Percentiles rank a stretch among this genome's conserved stretches.
Evolutionary conservation across 1,284 basidiomycete genomes (phyloP).

Genomic region (Irpex sp.): DNA sequence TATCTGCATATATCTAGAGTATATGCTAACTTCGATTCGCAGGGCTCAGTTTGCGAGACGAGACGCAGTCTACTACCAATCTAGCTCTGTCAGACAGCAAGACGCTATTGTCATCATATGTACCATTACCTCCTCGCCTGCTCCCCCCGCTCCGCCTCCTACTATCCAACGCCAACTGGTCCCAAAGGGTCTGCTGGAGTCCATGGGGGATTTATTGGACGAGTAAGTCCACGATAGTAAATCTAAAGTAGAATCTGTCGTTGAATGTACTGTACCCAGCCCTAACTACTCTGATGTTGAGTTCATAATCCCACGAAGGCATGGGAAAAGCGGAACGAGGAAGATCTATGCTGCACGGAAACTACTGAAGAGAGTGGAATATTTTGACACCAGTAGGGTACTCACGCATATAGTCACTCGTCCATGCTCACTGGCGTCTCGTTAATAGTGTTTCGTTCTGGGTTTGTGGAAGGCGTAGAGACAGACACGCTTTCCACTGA

Average conservation of each 20-base stretch:
- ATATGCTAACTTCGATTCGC: conserved; percentile 69
- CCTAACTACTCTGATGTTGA: conserved; percentile 78
- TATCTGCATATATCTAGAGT: conserved; percentile 35
- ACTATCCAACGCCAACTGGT: conserved; percentile 46
- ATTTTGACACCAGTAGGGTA: conserved; percentile 61
- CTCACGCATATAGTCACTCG: neutral
- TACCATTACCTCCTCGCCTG: conserved; percentile 67
- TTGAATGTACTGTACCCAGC: conserved; percentile 9
- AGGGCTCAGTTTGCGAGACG: conserved; percentile 80
- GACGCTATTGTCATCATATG: conserved; percentile 77
- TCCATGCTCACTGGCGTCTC: neutral
- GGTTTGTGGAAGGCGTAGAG: conserved; percentile 49
- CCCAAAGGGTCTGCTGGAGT: conserved; percentile 58
- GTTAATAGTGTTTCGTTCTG: conserved; percentile 59
- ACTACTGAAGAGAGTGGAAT: conserved; percentile 67
- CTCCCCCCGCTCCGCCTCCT: conserved; percentile 43
- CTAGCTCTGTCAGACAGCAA: conserved; percentile 46
- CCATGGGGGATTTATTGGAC: conserved; percentile 70
- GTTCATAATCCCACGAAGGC: conserved; percentile 57
- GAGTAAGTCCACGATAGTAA: conserved; percentile 31
- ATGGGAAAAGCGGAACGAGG: conserved; percentile 32
- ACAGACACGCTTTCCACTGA: conserved; percentile 20
- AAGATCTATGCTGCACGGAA: conserved; percentile 63
- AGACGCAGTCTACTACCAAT: conserved; percentile 65
- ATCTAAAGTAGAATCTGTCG: neutral